Percentiles rank a stretch among this genome's conserved stretches.
These are phyloP conservation scores for Zhuliangozyma blackwelliae DNA, from an alignment of 1,139 yeast species.

Conservation along the genomic window DNA sequence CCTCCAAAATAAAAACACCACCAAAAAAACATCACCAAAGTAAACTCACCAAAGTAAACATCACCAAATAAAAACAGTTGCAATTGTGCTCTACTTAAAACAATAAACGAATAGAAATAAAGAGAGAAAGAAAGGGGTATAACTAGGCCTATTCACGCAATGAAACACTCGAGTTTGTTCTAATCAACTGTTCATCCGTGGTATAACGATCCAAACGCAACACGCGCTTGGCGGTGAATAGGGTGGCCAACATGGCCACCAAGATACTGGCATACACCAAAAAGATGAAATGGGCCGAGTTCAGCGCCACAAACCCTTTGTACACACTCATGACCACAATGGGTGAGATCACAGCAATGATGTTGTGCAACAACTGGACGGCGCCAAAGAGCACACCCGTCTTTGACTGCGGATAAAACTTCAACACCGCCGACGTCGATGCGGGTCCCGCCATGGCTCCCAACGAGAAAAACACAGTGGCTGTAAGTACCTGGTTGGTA, in stretches of 20 bases:
- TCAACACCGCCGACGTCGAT: slow-evolving; percentile 29
- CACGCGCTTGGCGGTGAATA: background rate
- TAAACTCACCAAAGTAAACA: too few relatives aligned
- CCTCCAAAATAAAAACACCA: slow-evolving; percentile 20
- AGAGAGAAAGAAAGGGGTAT: too few relatives aligned
- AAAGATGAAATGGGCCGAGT: slow-evolving; percentile 9
- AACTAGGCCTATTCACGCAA: background rate
- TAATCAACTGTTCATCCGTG: slow-evolving; percentile 2
- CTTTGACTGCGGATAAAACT: slow-evolving; percentile 36
- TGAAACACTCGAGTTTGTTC: slow-evolving; percentile 6
- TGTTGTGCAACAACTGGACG: slow-evolving; percentile 28
- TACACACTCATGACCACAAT: slow-evolving; percentile 25
- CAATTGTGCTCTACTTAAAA: too few relatives aligned
- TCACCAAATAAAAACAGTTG: too few relatives aligned
- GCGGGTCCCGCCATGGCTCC: slow-evolving; percentile 38
- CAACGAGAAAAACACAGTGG: slow-evolving; percentile 34
- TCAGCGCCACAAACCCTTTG: slow-evolving; percentile 14
- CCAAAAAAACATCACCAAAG: too few relatives aligned
- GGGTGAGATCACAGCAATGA: slow-evolving; percentile 23
- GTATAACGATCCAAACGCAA: slow-evolving; percentile 3
- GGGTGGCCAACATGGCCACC: background rate
- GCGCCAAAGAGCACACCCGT: slow-evolving; percentile 41
- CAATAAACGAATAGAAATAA: too few relatives aligned
- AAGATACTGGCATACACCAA: slow-evolving; percentile 6
- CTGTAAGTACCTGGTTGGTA: slow-evolving; percentile 15